Evolutionary conservation across 2,329 filamentous ascomycete genomes (phyloP), one percentile per base, ranked within the genome.

Genomic region (Alternaria postmessia): DNA sequence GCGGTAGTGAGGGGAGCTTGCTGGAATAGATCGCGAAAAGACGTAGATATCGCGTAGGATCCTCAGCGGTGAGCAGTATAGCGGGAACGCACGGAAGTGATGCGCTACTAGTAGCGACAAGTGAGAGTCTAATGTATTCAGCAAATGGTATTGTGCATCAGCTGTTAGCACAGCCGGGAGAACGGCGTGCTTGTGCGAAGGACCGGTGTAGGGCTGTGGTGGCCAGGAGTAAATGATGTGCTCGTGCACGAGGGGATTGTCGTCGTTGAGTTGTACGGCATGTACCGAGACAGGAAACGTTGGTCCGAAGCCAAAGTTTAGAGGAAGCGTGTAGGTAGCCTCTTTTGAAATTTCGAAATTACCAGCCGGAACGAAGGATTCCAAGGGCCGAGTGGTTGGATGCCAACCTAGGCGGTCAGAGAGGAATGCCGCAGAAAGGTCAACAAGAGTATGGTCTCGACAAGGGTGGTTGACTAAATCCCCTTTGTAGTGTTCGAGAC

Each of bases 141-240:
- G 54, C 1, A 80, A 63, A 11, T 60, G 52, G 7, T 61, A 44
- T 5, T 65, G 57, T 5, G 70, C 65, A 26, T 66, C 65, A 11
- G 56, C 30, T 4, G 73, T 67, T 8, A 79, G 52, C 4, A 79
- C 51, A 16, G 73, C 77, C 1, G 78, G 78, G 11, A 80, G 69
- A 4, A 80, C 75, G 18, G 67, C 69, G 44, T 80, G 70, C 7
- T 51, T 61, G 26, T 73, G 72, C 7, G 53, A 54, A 3, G 63
- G 48, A 6, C 61, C 54, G 0, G 64, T 59, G 3, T 66, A 57
- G 0, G 66, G 56, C 24, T 52, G 63, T 3, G 75, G 73, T 18
- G 77, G 77, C 78, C 77, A 79, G 5, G 71, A 63, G 57, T 80
- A 80, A 24, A 79, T 67, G 38, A 78, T 55, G 48, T 80, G 78